Evolutionary conservation across 2,329 filamentous ascomycete species (phyloP).

Genomic region (Fusarium phyllophilum): DNA sequence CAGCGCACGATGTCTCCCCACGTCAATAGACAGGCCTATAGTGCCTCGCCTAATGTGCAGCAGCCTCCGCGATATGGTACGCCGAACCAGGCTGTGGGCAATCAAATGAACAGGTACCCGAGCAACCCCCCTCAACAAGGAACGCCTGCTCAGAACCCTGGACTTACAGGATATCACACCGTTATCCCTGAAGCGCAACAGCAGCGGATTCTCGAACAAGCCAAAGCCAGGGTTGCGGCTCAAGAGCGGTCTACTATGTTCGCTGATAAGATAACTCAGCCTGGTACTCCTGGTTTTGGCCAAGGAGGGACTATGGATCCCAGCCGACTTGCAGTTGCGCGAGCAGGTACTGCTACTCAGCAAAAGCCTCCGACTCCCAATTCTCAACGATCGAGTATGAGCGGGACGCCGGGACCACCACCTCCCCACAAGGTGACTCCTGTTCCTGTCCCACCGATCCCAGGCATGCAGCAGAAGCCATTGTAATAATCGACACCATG

Average conservation of each 20-base stretch:
- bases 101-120: constrained; percentile 48
- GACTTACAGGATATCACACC: constrained; percentile 59
- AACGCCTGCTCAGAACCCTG: constrained; percentile 49
- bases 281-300: constrained; percentile 48
- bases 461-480: constrained; percentile 49
- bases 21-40: constrained; percentile 52
- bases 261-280: constrained; percentile 59
- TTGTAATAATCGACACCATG: constrained; percentile 28
- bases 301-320: constrained; percentile 44
- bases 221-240: constrained; percentile 59
- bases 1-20: constrained; percentile 59
- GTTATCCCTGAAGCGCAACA: constrained; percentile 62
- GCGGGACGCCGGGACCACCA: constrained; percentile 50
- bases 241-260: constrained; percentile 56
- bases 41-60: constrained; percentile 53
- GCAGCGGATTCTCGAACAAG: constrained; percentile 62
- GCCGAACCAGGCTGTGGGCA: constrained; percentile 45
- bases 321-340: constrained; percentile 47
- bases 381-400: constrained; percentile 45
- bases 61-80: constrained; percentile 48
- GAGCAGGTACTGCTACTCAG: constrained; percentile 51
- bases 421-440: constrained; percentile 56
- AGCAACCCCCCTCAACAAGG: constrained; percentile 47
- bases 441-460: constrained; percentile 56
- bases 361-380: constrained; percentile 52